Base-by-base conservation (phyloP, 257 asterid genomes). In the Solanum chiquidenum region DNA sequence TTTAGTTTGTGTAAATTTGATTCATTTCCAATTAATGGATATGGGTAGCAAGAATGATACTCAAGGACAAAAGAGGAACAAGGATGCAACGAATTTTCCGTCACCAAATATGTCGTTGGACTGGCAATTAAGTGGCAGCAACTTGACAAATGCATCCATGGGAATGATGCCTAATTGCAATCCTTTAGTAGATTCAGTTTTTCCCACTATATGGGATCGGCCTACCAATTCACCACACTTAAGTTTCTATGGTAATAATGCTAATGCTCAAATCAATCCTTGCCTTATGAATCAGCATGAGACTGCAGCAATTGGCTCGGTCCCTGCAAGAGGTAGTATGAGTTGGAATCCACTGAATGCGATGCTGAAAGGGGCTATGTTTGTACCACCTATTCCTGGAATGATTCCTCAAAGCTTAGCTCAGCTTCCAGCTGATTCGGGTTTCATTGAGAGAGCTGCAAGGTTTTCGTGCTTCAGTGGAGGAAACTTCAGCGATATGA, bases 391-490 rank as follows among this genome's bases (percentile, higher is more conserved):
- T 58, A 88, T 89, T 84, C 89, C 94, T 9, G 95, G 91, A 52
- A 87, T 92, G 92, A 84, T 91, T 73, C 94, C 96, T 88, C 96
- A 90, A 86, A 93, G 92, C 73, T 89, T 93, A 87, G 92, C 96
- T 87, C 95, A 94, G 44, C 94, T 96, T 88, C 99, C 98, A 0
- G 93, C 96, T 75, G 99, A 96, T 92, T 94, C 94, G 3, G 98
- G 92, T 21, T 96, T 94, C 84, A 95, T 96, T 9, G 98, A 96
- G 88, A 89, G 99, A 89, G 99, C 99, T 4, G 98, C 98, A 5
- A 92, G 97, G 87, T 94, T 92, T 88, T 97, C 99, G 3, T 94
- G 98, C 93, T 97, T 97, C 73, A 87, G 93, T 86, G 95, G 98
- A 89, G 99, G 96, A 87, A 93, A 89, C 90, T 90, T 94, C 9